Evolutionary conservation across 108 stramenopile species (phyloP), one percentile per base, ranked within the genome.

Genomic region (Fistulifera pelliculosa): DNA sequence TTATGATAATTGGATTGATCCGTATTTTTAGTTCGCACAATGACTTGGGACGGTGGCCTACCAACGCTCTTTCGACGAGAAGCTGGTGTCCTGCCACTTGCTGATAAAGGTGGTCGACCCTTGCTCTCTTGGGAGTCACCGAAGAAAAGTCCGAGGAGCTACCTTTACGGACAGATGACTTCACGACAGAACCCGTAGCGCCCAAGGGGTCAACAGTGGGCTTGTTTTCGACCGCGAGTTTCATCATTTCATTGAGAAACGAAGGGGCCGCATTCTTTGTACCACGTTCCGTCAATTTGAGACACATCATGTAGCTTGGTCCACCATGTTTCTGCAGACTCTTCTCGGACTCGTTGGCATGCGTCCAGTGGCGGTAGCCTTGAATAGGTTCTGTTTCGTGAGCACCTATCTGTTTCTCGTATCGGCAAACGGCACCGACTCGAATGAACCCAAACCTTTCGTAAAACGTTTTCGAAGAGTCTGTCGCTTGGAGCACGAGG

Each of bases 341-440:
- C 15, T 67, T 49, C 14, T 66, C 54, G 12, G 69, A 64, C 60
- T 79, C 79, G 51, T 80, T 75, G 5, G 73, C 71, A 60, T 76
- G 77, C 1, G 79, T 80, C 83, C 83, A 85, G 50, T 85, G 83
- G 0, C 83, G 65, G 49, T 81, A 85, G 24, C 83, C 79, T 25
- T 45, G 44, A 35, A 76, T 69, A 43, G 70, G 31, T 21, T 65
- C 57, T 2, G 54, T 45, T 27, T 68, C 72, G 25, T 27, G 42
- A 27, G 41, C 43, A 15, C 26, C 52, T 18, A 13, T 1, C 12
- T 11, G 11, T 23, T 26, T 35, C 2, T 67, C 72, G 58, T 85
- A 85, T 18, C 64, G 58, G 47, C 69, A 78, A 27, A 85, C 64
- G 28, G 83, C 83, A 10, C 83, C 83, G 5, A 85, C 83, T 18